phyloP scores from a whole-genome alignment of 805 yeast species.

The Suhomyces vadensis region DNA sequence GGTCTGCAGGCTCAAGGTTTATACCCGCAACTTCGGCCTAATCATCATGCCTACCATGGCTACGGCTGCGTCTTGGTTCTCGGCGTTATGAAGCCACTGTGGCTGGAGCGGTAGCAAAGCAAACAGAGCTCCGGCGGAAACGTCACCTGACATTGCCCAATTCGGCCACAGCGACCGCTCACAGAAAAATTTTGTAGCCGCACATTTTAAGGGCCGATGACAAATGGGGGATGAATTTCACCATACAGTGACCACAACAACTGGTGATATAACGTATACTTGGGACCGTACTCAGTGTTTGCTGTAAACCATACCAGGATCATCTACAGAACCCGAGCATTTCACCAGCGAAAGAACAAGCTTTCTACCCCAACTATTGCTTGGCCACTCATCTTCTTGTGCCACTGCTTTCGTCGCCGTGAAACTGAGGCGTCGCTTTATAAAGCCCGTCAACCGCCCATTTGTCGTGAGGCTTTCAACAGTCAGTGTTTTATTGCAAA shows the following conservation, averaged over 20 bases:
- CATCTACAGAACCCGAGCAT: not conserved
- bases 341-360: not conserved
- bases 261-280: too few relatives aligned
- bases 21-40: too few relatives aligned
- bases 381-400: not conserved
- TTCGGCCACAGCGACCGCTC: conserved; percentile 13
- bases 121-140: not conserved
- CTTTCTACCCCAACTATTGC: not conserved
- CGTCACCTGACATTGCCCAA: conserved; percentile 15
- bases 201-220: conserved; percentile 11
- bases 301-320: too few relatives aligned
- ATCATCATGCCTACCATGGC: too few relatives aligned
- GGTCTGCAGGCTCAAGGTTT: too few relatives aligned
- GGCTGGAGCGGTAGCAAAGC: conserved; percentile 2
- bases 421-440: not conserved
- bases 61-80: too few relatives aligned
- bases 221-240: conserved; percentile 2
- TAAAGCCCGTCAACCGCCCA: not conserved
- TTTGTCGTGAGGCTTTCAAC: not conserved
- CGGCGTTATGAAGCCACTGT: not conserved
- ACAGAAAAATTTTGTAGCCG: conserved; percentile 8
- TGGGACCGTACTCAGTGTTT: too few relatives aligned
- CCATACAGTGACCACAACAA: not conserved
- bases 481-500: not conserved
- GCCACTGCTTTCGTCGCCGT: not conserved